phyloP scores from a whole-genome alignment of 345 rosid genomes.

The Leavenworthia alabamica region DNA sequence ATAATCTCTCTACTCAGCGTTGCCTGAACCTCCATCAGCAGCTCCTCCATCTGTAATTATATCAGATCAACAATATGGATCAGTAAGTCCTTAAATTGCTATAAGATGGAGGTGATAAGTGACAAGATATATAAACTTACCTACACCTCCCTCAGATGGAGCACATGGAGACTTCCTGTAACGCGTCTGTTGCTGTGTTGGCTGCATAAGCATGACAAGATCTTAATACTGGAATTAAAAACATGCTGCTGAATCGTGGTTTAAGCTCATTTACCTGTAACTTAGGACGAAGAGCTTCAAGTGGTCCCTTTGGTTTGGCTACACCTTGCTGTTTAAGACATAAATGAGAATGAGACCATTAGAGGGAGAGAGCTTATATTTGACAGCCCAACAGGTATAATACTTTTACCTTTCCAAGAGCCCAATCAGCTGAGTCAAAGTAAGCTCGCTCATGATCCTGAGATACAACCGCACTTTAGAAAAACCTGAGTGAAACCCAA shows the following conservation, averaged over 20 bases:
- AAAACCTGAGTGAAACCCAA: neutral
- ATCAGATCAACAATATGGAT: neutral
- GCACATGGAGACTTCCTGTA: constrained; percentile 92
- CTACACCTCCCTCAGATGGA: constrained; percentile 79
- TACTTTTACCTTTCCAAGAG: constrained; percentile 84
- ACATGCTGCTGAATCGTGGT: neutral
- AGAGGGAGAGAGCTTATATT: constrained; percentile 9
- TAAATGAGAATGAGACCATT: neutral
- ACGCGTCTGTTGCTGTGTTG: constrained; percentile 95
- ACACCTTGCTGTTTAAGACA: constrained; percentile 78
- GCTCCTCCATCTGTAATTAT: constrained; percentile 50
- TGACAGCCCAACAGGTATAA: neutral
- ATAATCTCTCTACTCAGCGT: constrained; percentile 28
- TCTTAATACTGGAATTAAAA: neutral
- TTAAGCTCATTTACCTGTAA: constrained; percentile 56
- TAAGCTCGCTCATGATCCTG: constrained; percentile 97
- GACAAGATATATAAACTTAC: constrained; percentile 30
- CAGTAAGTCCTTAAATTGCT: neutral
- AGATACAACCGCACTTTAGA: constrained; percentile 3
- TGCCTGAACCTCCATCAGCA: constrained; percentile 48
- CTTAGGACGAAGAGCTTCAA: constrained; percentile 98
- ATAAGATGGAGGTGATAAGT: neutral
- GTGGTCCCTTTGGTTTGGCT: constrained; percentile 97
- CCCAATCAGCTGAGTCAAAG: constrained; percentile 99
- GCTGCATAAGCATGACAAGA: constrained; percentile 38